Evolutionary conservation across 192 early-diverging fungal genomes (phyloP).

Genomic region (Coemansia sp.): DNA sequence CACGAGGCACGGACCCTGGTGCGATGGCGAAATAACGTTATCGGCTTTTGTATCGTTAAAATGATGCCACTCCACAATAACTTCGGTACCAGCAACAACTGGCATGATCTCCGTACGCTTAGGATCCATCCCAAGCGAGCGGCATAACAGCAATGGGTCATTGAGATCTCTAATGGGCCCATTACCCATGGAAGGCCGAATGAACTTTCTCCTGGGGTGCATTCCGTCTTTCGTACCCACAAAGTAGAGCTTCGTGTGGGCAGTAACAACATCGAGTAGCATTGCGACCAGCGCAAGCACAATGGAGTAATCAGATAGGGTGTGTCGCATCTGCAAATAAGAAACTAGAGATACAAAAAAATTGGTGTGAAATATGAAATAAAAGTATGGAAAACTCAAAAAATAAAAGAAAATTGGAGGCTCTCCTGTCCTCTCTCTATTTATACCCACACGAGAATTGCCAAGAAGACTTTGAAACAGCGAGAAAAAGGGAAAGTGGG

Average conservation of each 20-base stretch:
- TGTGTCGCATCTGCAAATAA: background rate
- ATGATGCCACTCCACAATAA: constrained; percentile 33
- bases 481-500: background rate
- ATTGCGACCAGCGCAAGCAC: constrained; percentile 2
- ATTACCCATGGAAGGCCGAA: background rate
- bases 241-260: background rate
- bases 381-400: background rate
- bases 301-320: background rate
- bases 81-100: background rate
- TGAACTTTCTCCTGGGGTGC: background rate
- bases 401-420: background rate
- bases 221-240: background rate
- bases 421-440: background rate
- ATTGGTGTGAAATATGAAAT: background rate
- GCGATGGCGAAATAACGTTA: constrained; percentile 19
- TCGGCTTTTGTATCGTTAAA: constrained; percentile 17
- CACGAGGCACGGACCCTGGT: constrained; percentile 27
- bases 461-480: background rate
- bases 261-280: background rate
- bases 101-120: background rate
- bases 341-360: too few species aligned
- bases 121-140: background rate
- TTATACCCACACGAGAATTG: background rate
- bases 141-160: background rate
- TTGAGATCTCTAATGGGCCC: background rate